A percentile compares a stretch with the other conserved stretches of the same genome.
Conservation (phyloP, 2,329 filamentous ascomycete species). For the Cercospora sp. region DNA sequence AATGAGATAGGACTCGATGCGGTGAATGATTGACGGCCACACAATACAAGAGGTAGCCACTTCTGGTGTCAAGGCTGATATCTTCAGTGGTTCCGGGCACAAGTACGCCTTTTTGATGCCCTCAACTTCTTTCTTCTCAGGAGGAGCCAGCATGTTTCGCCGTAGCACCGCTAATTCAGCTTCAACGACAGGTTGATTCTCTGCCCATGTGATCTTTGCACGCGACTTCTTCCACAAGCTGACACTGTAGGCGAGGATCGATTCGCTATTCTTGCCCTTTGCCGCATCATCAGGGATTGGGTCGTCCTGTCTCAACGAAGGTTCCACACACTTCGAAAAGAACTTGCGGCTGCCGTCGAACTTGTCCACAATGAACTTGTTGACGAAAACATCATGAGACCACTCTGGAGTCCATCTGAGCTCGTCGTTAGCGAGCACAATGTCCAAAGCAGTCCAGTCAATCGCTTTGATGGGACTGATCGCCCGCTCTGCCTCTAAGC, state of each 20-base stretch:
- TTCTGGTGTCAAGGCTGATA: conserved; percentile 70
- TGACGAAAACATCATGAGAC: conserved; percentile 44
- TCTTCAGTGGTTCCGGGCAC: conserved; percentile 71
- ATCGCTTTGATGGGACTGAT: conserved; percentile 44
- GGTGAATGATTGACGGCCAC: conserved; percentile 81
- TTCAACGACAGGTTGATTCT: conserved; percentile 77
- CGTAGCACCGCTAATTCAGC: conserved; percentile 73
- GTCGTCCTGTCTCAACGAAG: conserved; percentile 63
- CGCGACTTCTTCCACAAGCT: conserved; percentile 69
- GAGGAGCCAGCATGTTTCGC: conserved; percentile 79
- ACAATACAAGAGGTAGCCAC: conserved; percentile 72
- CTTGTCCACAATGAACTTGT: conserved; percentile 58
- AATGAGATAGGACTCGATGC: conserved; percentile 79
- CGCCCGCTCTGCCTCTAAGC: neutral
- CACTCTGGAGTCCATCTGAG: conserved; percentile 50
- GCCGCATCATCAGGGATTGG: conserved; percentile 61
- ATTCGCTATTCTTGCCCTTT: conserved; percentile 39
- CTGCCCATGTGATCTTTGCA: conserved; percentile 54
- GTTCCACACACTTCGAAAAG: conserved; percentile 51
- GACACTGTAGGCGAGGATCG: conserved; percentile 79
- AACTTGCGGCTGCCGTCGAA: conserved; percentile 61
- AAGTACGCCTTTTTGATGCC: conserved; percentile 58
- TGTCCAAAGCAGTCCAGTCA: conserved; percentile 62
- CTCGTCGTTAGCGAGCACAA: conserved; percentile 43
- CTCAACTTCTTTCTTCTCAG: conserved; percentile 54